These are phyloP conservation scores for Cordia subcordata DNA, from an alignment of 257 asterid genomes.

Conservation along the genomic window DNA sequence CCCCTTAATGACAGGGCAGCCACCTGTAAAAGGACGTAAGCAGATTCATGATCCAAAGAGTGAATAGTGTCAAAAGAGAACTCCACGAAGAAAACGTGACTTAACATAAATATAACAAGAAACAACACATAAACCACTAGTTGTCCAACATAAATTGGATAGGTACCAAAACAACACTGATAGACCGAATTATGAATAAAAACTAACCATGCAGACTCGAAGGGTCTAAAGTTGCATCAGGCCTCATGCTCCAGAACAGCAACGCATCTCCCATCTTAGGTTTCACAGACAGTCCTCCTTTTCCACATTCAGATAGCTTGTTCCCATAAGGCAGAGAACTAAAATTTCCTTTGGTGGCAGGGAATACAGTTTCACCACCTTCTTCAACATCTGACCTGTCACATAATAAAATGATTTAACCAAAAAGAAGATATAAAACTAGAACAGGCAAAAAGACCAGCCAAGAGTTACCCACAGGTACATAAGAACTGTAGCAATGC, in stretches of 20 bases:
- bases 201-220: slow-evolving; percentile 95
- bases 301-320: slow-evolving; percentile 95
- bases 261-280: slow-evolving; percentile 96
- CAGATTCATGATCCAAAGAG: not conserved
- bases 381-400: slow-evolving; percentile 96
- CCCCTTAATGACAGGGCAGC: slow-evolving; percentile 87
- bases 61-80: not conserved
- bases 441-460: not conserved
- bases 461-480: slow-evolving; percentile 64
- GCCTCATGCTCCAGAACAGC: slow-evolving; percentile 98
- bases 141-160: not conserved
- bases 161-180: not conserved
- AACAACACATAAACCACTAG: too few species aligned
- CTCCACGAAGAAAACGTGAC: not conserved
- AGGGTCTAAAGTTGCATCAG: slow-evolving; percentile 81
- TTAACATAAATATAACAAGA: not conserved
- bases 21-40: slow-evolving; percentile 42
- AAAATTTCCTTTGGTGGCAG: slow-evolving; percentile 79
- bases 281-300: slow-evolving; percentile 81
- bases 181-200: not conserved
- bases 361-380: slow-evolving; percentile 99
- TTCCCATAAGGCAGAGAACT: slow-evolving; percentile 93
- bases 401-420: not conserved
- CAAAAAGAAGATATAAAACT: not conserved
- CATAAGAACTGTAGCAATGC: slow-evolving; percentile 94